A percentile compares a stretch with the other conserved stretches of the same genome.
Evolutionary conservation across 108 stramenopile species (phyloP).

Genomic region (Hondaea fermentalgiana): DNA sequence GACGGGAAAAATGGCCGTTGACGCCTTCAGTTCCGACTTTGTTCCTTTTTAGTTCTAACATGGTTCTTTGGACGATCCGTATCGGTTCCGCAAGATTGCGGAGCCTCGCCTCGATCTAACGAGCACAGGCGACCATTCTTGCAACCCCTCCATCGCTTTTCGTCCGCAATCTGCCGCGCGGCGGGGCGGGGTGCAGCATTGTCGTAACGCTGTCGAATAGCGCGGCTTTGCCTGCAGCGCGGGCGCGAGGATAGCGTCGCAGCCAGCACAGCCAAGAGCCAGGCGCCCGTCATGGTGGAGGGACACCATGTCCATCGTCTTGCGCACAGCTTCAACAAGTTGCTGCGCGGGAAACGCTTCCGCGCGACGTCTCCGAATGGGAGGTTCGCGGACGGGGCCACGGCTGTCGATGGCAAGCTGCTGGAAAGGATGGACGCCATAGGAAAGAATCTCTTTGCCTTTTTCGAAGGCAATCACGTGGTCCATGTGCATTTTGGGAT

Average conservation of each 20-base stretch:
- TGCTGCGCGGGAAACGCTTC: conserved; percentile 53
- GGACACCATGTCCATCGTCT: conserved; percentile 63
- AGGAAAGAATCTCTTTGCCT: conserved; percentile 67
- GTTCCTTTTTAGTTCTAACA: neutral
- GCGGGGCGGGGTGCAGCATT: neutral
- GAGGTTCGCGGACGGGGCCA: conserved; percentile 53
- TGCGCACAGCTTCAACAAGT: conserved; percentile 45
- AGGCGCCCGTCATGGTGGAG: conserved; percentile 40
- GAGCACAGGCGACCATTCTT: neutral
- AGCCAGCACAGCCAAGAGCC: no score
- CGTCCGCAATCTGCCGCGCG: no score
- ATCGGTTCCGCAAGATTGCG: neutral
- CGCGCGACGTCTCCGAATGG: conserved; percentile 55
- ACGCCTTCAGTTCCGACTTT: neutral
- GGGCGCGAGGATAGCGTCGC: no score
- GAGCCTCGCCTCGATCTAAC: neutral
- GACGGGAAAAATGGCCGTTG: neutral
- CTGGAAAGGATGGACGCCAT: conserved; percentile 60
- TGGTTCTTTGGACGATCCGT: neutral
- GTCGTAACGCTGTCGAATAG: neutral
- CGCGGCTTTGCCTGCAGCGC: neutral
- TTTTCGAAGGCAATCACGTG: conserved; percentile 37
- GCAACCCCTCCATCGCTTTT: neutral
- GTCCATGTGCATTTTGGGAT: conserved; percentile 69
- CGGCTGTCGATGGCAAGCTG: conserved; percentile 44